Conservation (phyloP, 495 filamentous ascomycete species). For the Hypoxylon lienhwacheense region DNA sequence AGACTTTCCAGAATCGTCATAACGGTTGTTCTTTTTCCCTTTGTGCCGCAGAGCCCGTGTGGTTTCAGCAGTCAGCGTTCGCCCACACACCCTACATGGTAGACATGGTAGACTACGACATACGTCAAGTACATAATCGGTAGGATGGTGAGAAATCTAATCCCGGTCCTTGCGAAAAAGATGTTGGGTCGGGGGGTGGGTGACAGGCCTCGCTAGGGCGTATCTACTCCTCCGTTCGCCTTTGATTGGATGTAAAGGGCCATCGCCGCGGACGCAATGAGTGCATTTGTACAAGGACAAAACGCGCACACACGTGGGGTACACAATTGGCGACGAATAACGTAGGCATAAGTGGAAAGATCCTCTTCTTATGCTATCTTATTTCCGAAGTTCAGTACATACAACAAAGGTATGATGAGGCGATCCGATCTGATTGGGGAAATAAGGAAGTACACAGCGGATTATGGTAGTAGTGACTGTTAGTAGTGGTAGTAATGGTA, state of each 20-base stretch:
- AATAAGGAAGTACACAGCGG: too few relatives aligned
- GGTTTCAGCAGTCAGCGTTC: constrained; percentile 27
- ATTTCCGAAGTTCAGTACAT: constrained; percentile 26
- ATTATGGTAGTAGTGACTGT: too few relatives aligned
- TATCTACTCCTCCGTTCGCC: constrained; percentile 22
- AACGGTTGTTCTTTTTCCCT: constrained; percentile 23
- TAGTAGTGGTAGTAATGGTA: too few relatives aligned
- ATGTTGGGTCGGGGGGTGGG: constrained; percentile 18
- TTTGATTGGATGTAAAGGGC: constrained; percentile 20
- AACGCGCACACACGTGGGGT: constrained; percentile 37
- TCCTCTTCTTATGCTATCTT: constrained; percentile 19
- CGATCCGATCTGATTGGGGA: constrained; percentile 22
- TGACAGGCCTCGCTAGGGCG: constrained; percentile 12
- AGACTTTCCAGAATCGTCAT: constrained; percentile 39
- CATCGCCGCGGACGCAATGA: constrained; percentile 26
- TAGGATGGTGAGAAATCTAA: too few relatives aligned
- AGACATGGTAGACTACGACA: too few relatives aligned
- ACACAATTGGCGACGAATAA: constrained; percentile 37
- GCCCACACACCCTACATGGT: constrained; percentile 18
- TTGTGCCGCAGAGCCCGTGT: constrained; percentile 19
- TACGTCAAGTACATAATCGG: too few relatives aligned
- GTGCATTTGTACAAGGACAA: constrained; percentile 24
- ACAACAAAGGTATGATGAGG: too few relatives aligned
- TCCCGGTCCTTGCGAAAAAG: constrained; percentile 21
- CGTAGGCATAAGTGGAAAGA: constrained; percentile 14